Conservation (phyloP, 257 asterid species). For the Salvia hispanica region DNA sequence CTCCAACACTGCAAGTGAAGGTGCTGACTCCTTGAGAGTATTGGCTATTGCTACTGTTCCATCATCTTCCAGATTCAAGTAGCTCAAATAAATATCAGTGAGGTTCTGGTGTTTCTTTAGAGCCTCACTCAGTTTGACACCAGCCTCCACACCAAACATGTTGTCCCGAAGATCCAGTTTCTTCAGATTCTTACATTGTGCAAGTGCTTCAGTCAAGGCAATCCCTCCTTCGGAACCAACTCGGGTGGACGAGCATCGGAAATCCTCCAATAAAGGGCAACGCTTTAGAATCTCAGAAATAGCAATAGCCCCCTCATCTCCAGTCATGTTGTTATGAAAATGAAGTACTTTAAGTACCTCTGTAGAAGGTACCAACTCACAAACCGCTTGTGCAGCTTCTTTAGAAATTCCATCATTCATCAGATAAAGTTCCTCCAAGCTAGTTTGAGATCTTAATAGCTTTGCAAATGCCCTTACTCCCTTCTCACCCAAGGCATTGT, state of each 20-base stretch:
- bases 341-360: constrained; percentile 72
- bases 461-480: constrained; percentile 87
- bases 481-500: constrained; percentile 93
- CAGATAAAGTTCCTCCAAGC: constrained; percentile 78
- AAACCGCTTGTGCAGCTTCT: constrained; percentile 92
- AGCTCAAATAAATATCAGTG: constrained; percentile 75
- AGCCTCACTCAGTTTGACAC: constrained; percentile 71
- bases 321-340: constrained; percentile 96
- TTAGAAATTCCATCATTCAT: constrained; percentile 92
- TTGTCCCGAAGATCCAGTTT: constrained; percentile 95
- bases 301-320: constrained; percentile 89
- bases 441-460: constrained; percentile 73
- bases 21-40: constrained; percentile 67
- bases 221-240: constrained; percentile 84
- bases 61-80: constrained; percentile 82
- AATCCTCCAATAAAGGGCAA: constrained; percentile 76
- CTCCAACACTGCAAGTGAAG: constrained; percentile 69
- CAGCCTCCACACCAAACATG: constrained; percentile 86
- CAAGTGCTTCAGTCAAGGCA: constrained; percentile 83
- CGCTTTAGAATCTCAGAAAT: constrained; percentile 72
- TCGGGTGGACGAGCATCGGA: constrained; percentile 93
- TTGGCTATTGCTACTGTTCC: constrained; percentile 76
- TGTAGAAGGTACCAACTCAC: constrained; percentile 80
- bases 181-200: constrained; percentile 58
- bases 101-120: constrained; percentile 51